A percentile compares a stretch with the other conserved stretches of the same genome.
These are phyloP conservation scores for Agaricus subrufescens DNA, from an alignment of 768 basidiomycete species.

Conservation along the genomic window DNA sequence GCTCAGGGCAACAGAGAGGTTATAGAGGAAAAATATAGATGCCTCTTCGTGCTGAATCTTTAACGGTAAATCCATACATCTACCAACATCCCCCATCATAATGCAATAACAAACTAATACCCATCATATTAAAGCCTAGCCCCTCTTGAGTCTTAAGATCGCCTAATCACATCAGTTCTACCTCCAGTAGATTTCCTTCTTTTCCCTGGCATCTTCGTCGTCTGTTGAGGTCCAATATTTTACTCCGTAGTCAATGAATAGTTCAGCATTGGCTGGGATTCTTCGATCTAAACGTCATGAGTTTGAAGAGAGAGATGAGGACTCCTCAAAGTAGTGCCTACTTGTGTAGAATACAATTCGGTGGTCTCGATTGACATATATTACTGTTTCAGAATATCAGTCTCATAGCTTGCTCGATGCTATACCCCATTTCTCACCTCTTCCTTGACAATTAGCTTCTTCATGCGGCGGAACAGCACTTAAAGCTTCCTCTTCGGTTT, in stretches of 20 bases:
- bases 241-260: conserved; percentile 55
- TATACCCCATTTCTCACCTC: not conserved
- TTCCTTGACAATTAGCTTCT: not conserved
- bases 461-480: conserved; percentile 31
- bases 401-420: not conserved
- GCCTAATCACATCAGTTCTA: not conserved
- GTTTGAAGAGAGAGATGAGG: not conserved
- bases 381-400: not conserved
- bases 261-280: conserved; percentile 40
- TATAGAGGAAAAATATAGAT: too few relatives aligned
- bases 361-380: conserved; percentile 6
- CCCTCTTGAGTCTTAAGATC: too few relatives aligned
- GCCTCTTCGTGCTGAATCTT: too few relatives aligned
- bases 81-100: too few relatives aligned
- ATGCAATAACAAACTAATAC: too few relatives aligned
- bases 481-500: conserved; percentile 15
- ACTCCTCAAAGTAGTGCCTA: conserved; percentile 21
- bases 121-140: too few relatives aligned
- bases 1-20: too few relatives aligned
- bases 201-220: not conserved
- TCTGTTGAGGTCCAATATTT: conserved; percentile 1
- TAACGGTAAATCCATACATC: too few relatives aligned
- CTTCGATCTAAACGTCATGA: conserved; percentile 27
- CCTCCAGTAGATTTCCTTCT: conserved; percentile 1
- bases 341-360: conserved; percentile 40